Percentiles rank a stretch among this genome's conserved stretches.
These are phyloP conservation scores for Spirogloea muscicola DNA, from an alignment of 139 green algal species.

Conservation along the genomic window DNA sequence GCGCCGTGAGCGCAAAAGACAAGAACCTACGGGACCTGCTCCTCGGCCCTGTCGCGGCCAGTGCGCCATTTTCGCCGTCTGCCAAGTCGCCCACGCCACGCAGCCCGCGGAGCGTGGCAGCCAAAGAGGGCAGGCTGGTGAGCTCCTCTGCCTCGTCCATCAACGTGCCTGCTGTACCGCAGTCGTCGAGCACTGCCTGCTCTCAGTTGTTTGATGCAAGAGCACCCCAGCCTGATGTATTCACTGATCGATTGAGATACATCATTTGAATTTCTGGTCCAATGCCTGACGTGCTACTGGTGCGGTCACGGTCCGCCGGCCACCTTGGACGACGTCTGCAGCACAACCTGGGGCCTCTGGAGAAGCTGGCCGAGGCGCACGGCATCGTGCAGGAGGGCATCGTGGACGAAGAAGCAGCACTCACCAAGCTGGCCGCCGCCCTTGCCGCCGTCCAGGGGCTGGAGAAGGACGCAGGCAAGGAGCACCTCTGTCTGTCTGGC, in stretches of 20 bases:
- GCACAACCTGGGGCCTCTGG: constrained; percentile 14
- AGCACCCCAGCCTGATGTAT: background rate
- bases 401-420: constrained; percentile 27
- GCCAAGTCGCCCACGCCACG: background rate
- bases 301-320: too few relatives aligned
- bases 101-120: too few relatives aligned
- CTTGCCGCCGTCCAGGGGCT: constrained; percentile 17
- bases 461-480: constrained; percentile 16
- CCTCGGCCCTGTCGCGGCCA: background rate
- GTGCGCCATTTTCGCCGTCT: background rate
- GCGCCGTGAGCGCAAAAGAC: constrained; percentile 31
- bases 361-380: constrained; percentile 13
- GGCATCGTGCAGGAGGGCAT: constrained; percentile 15
- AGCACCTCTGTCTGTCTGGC: too few relatives aligned
- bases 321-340: too few relatives aligned
- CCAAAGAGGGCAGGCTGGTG: background rate
- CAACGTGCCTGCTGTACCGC: background rate
- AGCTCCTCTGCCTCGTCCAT: background rate
- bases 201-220: background rate
- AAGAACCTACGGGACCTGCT: constrained; percentile 15
- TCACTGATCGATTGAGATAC: too few relatives aligned
- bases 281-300: too few relatives aligned
- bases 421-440: constrained; percentile 14
- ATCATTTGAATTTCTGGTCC: too few relatives aligned
- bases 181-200: background rate